Evolutionary conservation across 176 grass and related monocot species (phyloP).

Genomic region (Musa itinerans): DNA sequence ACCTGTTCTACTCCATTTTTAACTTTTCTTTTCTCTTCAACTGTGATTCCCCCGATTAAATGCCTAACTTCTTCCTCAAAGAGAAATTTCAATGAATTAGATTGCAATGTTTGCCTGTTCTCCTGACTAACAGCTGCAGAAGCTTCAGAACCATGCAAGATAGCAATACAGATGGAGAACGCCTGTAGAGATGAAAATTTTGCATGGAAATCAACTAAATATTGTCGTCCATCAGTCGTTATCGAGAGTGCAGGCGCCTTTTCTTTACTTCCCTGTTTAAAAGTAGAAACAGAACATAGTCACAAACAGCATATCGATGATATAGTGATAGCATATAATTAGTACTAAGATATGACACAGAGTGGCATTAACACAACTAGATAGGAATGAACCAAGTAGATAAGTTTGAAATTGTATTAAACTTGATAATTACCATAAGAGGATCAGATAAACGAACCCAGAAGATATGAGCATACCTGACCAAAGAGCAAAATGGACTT

Average conservation of each 20-base stretch:
- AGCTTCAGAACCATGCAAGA: slow-evolving; percentile 76
- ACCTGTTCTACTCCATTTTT: slow-evolving; percentile 45
- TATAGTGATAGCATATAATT: not conserved
- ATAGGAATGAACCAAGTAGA: not conserved
- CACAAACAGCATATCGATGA: too few relatives aligned
- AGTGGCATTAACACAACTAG: too few relatives aligned
- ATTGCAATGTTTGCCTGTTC: slow-evolving; percentile 70
- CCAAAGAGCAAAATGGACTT: slow-evolving; percentile 49
- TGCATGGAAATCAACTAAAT: slow-evolving; percentile 71
- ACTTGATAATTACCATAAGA: not conserved
- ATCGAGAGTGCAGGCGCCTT: slow-evolving; percentile 53
- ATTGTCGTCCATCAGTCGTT: slow-evolving; percentile 46
- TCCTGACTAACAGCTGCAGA: slow-evolving; percentile 42
- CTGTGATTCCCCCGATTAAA: slow-evolving; percentile 51
- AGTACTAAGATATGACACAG: not conserved
- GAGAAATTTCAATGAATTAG: slow-evolving; percentile 73
- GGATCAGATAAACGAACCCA: not conserved
- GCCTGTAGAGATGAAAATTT: slow-evolving; percentile 42
- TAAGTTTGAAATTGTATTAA: not conserved
- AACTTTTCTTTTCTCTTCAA: slow-evolving; percentile 63
- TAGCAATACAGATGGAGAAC: slow-evolving; percentile 66
- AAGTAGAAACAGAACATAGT: slow-evolving; percentile 11
- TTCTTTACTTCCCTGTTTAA: slow-evolving; percentile 77
- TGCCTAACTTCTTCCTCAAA: slow-evolving; percentile 83
- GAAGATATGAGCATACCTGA: slow-evolving; percentile 44